These are phyloP conservation scores for Tetrahymena elliotti DNA, from an alignment of 73 alveolate species.

Conservation along the genomic window DNA sequence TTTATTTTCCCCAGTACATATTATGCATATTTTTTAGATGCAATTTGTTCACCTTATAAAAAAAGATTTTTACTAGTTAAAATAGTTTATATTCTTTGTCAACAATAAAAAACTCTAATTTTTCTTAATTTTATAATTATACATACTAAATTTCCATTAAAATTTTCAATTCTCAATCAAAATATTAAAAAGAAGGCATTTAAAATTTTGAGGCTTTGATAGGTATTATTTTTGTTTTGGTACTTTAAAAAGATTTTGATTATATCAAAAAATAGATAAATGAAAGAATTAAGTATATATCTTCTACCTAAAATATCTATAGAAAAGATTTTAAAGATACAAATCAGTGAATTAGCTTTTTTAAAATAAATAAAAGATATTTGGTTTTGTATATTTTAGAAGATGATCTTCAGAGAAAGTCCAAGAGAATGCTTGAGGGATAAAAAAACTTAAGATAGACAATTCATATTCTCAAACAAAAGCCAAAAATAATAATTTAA, in stretches of 20 bases:
- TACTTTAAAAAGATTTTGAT: too few species aligned
- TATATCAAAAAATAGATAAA: background rate
- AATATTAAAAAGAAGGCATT: background rate
- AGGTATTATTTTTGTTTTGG: background rate
- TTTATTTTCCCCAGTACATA: background rate
- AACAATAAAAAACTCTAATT: background rate
- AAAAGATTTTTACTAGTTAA: background rate
- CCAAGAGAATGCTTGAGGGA: background rate
- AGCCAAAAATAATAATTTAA: background rate
- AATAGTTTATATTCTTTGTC: background rate
- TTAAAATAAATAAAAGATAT: background rate
- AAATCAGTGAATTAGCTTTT: background rate
- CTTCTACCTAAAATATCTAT: background rate
- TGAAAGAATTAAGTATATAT: background rate
- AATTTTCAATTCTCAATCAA: background rate
- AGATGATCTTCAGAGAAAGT: background rate
- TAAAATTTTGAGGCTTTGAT: too few species aligned
- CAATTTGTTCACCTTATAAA: too few species aligned
- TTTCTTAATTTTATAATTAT: background rate
- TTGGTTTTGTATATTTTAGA: background rate
- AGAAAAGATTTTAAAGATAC: background rate
- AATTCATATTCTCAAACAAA: background rate
- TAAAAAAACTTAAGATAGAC: background rate
- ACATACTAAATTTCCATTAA: background rate
- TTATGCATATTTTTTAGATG: too few species aligned